Evolutionary conservation across 306 rosid genomes (phyloP), one percentile per base, ranked within the genome.

Genomic region (Castanopsis chinensis): DNA sequence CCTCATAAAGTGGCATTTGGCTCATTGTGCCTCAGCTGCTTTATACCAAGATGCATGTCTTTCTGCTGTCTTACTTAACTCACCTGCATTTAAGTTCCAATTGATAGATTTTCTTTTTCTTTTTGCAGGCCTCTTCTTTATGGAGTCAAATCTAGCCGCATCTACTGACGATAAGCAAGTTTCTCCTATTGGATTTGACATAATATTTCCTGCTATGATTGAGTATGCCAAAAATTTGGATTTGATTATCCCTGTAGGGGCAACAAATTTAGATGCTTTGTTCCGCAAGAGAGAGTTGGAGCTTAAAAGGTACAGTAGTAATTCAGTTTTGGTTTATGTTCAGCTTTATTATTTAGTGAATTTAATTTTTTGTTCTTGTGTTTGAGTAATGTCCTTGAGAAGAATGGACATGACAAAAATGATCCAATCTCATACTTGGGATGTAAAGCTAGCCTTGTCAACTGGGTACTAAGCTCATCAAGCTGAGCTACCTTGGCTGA

Each of bases 101-200:
- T 19, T 37, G 41, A 54, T 74, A 74, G 27, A 30, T 49, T 70
- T 70, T 33, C 20, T 37, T 1, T 52, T 73, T 58, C 63, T 72
- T 83, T 55, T 64, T 84, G 87, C 85, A 94, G 98, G 97, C 68
- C 88, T 94, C 74, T 81, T 78, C 80, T 94, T 94, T 80, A 82
- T 94, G 2, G 83, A 91, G 73, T 86, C 91, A 57, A 91, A 92
- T 80, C 57, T 92, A 57, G 82, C 91, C 71, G 90, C 88, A 69
- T 86, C 90, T 72, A 41, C 78, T 53, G 92, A 91, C 63, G 89
- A 81, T 75, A 90, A 86, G 75, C 95, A 87, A 64, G 83, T 55
- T 56, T 84, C 84, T 81, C 97, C 95, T 20, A 79, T 92, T 61
- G 97, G 97, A 72, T 94, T 92, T 82, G 88, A 87, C 72, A 79